Evolutionary conservation across 2,329 filamentous ascomycete genomes (phyloP).

Genomic region (Colletotrichum sp.): DNA sequence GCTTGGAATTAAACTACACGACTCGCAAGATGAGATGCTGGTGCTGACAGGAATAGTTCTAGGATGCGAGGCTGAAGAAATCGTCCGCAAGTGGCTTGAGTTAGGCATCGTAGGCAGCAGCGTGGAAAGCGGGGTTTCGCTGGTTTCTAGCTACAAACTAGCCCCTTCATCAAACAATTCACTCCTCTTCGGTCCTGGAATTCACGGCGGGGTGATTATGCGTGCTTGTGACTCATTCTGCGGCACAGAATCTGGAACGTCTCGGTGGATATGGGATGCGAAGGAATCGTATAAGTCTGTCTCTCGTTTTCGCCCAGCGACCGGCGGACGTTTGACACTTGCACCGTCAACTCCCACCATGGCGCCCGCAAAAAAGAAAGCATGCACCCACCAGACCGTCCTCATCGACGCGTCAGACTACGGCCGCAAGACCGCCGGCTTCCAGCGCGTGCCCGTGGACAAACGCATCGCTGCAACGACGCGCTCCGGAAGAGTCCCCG

Average conservation of each 20-base stretch:
- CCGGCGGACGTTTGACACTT: neutral
- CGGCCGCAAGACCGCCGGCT: conserved; percentile 23
- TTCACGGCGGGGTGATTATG: neutral
- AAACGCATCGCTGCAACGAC: conserved; percentile 34
- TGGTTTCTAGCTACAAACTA: neutral
- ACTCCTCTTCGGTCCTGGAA: neutral
- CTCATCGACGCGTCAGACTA: neutral
- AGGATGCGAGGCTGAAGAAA: neutral
- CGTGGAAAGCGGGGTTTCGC: neutral
- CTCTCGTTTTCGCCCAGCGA: neutral
- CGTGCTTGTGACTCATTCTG: neutral
- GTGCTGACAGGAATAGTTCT: neutral
- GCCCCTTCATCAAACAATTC: neutral
- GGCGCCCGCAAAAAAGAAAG: neutral
- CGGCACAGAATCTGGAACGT: neutral
- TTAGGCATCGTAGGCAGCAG: neutral
- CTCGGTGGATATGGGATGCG: neutral
- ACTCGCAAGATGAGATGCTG: neutral
- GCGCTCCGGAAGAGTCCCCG: conserved; percentile 27
- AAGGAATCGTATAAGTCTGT: neutral
- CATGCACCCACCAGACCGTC: neutral
- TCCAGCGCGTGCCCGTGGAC: conserved; percentile 29
- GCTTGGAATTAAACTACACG: neutral
- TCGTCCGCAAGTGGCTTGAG: neutral
- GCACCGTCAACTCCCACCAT: neutral